Base-by-base conservation (phyloP, 2,329 filamentous ascomycete species). In the Aureobasidium sp. region DNA sequence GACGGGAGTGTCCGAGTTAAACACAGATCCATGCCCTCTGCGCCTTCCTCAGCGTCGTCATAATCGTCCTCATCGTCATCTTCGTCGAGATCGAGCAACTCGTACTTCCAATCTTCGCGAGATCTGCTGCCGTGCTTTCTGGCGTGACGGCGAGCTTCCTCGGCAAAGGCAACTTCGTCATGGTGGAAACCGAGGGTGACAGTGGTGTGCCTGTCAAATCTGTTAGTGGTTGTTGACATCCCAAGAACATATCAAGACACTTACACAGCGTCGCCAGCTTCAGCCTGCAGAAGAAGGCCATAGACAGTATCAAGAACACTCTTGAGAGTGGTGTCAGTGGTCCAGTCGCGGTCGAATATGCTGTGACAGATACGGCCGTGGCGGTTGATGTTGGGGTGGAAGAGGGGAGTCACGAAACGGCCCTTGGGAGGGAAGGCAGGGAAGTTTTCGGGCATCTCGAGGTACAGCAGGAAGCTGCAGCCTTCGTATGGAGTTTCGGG, bases 371-470 rank as follows among this genome's bases (percentile, higher is more conserved):
- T 71, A 17, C 68, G 65, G 8, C 71, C 72, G 38, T 74, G 71
- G 38, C 68, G 67, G 46, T 71, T 73, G 62, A 74, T 70, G 61
- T 75, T 74, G 11, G 73, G 71, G 49, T 75, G 74, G 54, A 70
- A 67, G 42, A 74, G 68, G 15, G 68, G 67, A 4, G 73, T 75
- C 31, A 74, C 62, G 60, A 75, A 74, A 17, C 73, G 68, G 7
- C 61, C 71, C 42, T 71, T 68, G 1, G 72, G 71, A 5, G 72
- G 64, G 40, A 69, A 71, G 11, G 66, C 64, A 4, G 73, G 73
- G 60, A 73, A 76, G n/a, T 67, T 55, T 4, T 73, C 67, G 11
- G 65, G 69, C 64, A 73, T 71, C 43, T 73, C 68, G 3, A 74
- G 63, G 59, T 74, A 74, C 4, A 75, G 63, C 25, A 74, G 23